Base-by-base conservation (phyloP, 1,139 yeast genomes). In the Zygosaccharomyces pseudobailii region DNA sequence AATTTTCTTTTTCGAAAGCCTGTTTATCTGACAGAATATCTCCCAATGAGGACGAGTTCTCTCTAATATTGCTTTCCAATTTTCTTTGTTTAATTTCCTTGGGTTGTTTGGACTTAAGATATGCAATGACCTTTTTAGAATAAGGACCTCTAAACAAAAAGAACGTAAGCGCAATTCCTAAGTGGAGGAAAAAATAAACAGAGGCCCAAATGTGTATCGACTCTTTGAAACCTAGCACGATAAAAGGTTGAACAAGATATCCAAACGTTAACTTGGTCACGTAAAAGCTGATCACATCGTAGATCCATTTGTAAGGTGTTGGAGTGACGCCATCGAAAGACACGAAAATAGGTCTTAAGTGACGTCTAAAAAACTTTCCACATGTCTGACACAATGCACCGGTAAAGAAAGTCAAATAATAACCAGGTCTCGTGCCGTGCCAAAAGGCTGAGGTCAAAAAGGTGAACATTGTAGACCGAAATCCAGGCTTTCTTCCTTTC, bases 341-440 rank as follows among this genome's bases (percentile, higher is more conserved):
- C 61, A 87, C 67, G 65, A 92, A 88, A 6, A 90, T 80, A 3
- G 98, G 98, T 54, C 98, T 80, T 43, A 94, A 68, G 61, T 87
- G 80, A 52, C 87, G 80, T 63, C 98, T 78, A 67, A 74, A 88
- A 43, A 77, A 67, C 64, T 82, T 86, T 36, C 97, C 97, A 51
- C 87, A 78, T 0, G 92, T 79, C 70, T 92, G 98, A 59, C 82
- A 72, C 46, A 89, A 74, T 0, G 97, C 97, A 5, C 96, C 97
- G 44, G 87, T 75, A 5, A 88, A 77, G 69, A 94, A 94, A 6
- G 95, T 84, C 66, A 90, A 70, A 63, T 92, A 92, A 67, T 92
- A 94, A 0, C 98, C 98, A 0, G 97, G 96, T 61, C 88, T 79
- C 2, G 96, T 87, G 1, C 99, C 99, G 62, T 94, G 99, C 99